phyloP scores from a whole-genome alignment of 1,284 basidiomycete genomes.

The Rhodotorula sp. region DNA sequence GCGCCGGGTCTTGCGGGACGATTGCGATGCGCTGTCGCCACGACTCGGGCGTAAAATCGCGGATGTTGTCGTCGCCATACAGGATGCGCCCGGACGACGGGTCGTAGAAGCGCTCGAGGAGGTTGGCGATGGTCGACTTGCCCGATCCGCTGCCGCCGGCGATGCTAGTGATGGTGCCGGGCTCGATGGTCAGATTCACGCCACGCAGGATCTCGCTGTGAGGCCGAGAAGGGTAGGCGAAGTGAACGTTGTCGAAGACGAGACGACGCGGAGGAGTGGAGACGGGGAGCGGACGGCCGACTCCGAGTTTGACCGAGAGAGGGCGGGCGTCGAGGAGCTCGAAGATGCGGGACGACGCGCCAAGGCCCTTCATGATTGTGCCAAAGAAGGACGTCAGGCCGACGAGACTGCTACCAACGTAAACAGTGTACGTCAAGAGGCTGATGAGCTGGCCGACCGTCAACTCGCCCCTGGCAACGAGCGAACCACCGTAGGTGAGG shows the following conservation, averaged over 20 bases:
- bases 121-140: constrained; percentile 85
- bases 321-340: constrained; percentile 72
- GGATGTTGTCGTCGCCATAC: constrained; percentile 68
- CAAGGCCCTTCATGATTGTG: constrained; percentile 67
- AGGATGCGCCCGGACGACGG: constrained; percentile 76
- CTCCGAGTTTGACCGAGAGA: constrained; percentile 61
- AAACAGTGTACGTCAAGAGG: constrained; percentile 77
- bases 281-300: constrained; percentile 53
- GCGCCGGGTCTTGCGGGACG: constrained; percentile 65
- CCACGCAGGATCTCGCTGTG: constrained; percentile 67
- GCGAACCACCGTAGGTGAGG: constrained; percentile 87
- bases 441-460: constrained; percentile 88
- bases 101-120: constrained; percentile 90
- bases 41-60: constrained; percentile 73
- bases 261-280: constrained; percentile 60
- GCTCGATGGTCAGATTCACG: constrained; percentile 65
- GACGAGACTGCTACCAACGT: constrained; percentile 46
- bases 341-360: constrained; percentile 89
- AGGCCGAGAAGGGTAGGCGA: constrained; percentile 78
- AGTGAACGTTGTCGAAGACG: constrained; percentile 69
- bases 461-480: constrained; percentile 82
- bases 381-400: constrained; percentile 53
- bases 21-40: constrained; percentile 85
- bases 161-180: constrained; percentile 54
- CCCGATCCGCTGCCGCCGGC: constrained; percentile 49